A percentile compares a stretch with the other conserved stretches of the same genome.
phyloP scores from a whole-genome alignment of 306 rosid genomes.

The Cucumis hystrix region DNA sequence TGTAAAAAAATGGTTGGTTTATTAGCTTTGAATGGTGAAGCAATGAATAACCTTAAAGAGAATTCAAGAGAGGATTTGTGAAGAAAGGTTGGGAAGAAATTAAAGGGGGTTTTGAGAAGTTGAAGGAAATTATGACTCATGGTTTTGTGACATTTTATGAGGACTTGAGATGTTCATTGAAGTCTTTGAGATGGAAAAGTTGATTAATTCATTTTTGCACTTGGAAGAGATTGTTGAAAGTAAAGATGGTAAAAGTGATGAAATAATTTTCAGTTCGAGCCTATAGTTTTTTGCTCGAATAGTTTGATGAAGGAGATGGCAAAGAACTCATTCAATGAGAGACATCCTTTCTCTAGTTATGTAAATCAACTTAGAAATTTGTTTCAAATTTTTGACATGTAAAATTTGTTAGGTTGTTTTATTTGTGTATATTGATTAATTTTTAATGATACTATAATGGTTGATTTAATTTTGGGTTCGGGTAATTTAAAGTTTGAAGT shows the following conservation, averaged over 20 bases:
- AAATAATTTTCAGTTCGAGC: slow-evolving; percentile 24
- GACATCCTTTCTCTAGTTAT: background rate
- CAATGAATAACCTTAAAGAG: slow-evolving; percentile 20
- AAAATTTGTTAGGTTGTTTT: no score
- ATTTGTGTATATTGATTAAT: no score
- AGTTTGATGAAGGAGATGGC: background rate
- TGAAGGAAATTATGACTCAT: slow-evolving; percentile 26
- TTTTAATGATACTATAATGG: no score
- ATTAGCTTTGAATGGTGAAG: slow-evolving; percentile 25
- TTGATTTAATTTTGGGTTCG: no score
- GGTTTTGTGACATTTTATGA: slow-evolving; percentile 16
- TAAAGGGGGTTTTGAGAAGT: slow-evolving; percentile 27
- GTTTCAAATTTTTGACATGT: no score
- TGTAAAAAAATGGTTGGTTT: slow-evolving; percentile 29
- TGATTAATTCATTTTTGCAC: slow-evolving; percentile 20
- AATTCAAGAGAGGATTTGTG: slow-evolving; percentile 11
- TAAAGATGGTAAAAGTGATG: slow-evolving; percentile 29
- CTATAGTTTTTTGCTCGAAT: slow-evolving; percentile 26
- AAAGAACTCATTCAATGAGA: background rate
- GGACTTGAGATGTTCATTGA: slow-evolving; percentile 16
- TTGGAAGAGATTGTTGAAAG: slow-evolving; percentile 19
- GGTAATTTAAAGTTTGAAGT: no score
- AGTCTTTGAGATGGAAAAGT: slow-evolving; percentile 26
- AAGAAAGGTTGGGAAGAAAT: slow-evolving; percentile 11
- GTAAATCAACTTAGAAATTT: background rate